Base-by-base conservation (phyloP, 176 grass and related monocot species). In the Hordeum marinum region DNA sequence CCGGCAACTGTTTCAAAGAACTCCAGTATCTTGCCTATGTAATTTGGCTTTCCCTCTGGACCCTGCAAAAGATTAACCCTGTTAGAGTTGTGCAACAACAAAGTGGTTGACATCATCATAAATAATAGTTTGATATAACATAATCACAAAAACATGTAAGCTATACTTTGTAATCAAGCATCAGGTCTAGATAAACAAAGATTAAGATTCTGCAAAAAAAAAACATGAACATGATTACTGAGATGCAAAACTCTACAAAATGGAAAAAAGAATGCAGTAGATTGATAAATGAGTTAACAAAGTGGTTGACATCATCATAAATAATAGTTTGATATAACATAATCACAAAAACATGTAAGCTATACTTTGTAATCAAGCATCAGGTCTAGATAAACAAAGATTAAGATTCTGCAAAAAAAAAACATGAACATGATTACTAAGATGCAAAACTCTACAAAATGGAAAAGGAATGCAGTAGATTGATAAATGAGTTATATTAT, bases 1-100 rank as follows among this genome's bases (percentile, higher is more conserved):
- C 89, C 87, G 10, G 58, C 29, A 87, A 64, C 77, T 61, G 95
- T 92, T 92, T 98, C 87, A 52, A 98, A 98, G 63, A 98, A 95
- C 82, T 98, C 95, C 79, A 95, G 88, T 67, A 98, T 85, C 83
- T 79, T 91, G 82, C 95, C 91, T 39, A 98, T 76, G 87, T 92
- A 98, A 86, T 98, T 55, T 79, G 80, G 85, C 76, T 93, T 93
- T 85, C 87, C 89, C 77, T 89, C 83, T 45, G 74, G 80, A 93
- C 85, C 91, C 95, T 98, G 77, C 52, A 57, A 78, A 89, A 84
- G 83, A 77, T 70, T 70, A 84, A 78, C 9, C 27, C 75, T 73
- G 72, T 76, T 72, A 63, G 84, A 62, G 42, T 61, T 60, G 65
- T 36, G 52, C 59, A 69, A 75, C 50, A 78, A 35, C 15, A 10